Evolutionary conservation across 2,329 filamentous ascomycete genomes (phyloP).

Genomic region (Xylariaceae sp.): DNA sequence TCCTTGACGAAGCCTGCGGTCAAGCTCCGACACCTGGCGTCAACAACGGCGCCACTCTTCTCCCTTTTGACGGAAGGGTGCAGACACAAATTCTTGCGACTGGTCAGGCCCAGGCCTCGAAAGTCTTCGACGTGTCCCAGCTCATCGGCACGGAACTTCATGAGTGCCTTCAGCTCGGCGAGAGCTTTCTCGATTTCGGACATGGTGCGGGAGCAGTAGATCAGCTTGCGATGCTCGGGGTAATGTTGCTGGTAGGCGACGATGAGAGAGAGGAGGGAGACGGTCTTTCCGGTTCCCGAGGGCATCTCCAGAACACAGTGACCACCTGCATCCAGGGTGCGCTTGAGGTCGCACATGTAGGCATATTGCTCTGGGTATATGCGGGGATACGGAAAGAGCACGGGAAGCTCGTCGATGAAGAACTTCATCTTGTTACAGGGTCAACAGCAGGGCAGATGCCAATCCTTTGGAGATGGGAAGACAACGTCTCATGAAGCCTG

Average conservation of each 20-base stretch:
- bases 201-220: slow-evolving; percentile 99
- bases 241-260: slow-evolving; percentile 95
- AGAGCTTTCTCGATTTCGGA: slow-evolving; percentile 98
- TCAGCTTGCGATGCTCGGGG: slow-evolving; percentile 90
- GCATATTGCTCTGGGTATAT: slow-evolving; percentile 65
- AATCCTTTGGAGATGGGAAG: no score
- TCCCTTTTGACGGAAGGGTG: slow-evolving; percentile 95
- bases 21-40: slow-evolving; percentile 91
- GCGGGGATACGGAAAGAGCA: slow-evolving; percentile 41
- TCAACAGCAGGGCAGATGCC: neutral
- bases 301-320: slow-evolving; percentile 99
- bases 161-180: slow-evolving; percentile 83
- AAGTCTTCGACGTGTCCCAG: slow-evolving; percentile 93
- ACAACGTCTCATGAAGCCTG: no score
- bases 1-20: slow-evolving; percentile 97
- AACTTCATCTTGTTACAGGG: slow-evolving; percentile 62
- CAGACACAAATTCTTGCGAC: slow-evolving; percentile 93
- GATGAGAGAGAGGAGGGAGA: slow-evolving; percentile 91
- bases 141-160: slow-evolving; percentile 90
- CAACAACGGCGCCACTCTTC: slow-evolving; percentile 90
- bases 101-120: slow-evolving; percentile 85
- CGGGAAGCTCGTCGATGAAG: slow-evolving; percentile 62
- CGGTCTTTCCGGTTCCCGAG: slow-evolving; percentile 96
- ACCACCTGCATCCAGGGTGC: slow-evolving; percentile 87
- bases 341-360: slow-evolving; percentile 83